These are phyloP conservation scores for Camptophora hylomeconis DNA, from an alignment of 2,329 filamentous ascomycete species.

Conservation along the genomic window DNA sequence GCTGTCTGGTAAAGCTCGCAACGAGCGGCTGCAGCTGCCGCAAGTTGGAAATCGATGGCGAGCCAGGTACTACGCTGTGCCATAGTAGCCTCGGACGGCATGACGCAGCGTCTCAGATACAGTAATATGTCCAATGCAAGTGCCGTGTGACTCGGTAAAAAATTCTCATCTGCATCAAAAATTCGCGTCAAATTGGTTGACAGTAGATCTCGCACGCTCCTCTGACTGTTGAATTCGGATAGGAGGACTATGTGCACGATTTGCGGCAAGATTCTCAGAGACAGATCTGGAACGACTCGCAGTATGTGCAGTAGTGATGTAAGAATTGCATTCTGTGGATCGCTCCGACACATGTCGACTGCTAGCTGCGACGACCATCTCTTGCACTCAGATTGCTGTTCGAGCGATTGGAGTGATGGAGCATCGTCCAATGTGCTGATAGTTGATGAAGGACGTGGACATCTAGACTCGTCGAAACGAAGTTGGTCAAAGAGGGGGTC, in stretches of 20 bases:
- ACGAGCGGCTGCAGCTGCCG: constrained; percentile 56
- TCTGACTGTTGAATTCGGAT: constrained; percentile 45
- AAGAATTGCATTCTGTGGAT: too few species aligned
- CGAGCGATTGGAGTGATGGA: too few species aligned
- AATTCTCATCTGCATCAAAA: constrained; percentile 19
- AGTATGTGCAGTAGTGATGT: too few species aligned
- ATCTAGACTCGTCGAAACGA: constrained; percentile 1
- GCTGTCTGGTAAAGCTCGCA: constrained; percentile 71
- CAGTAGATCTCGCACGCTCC: constrained; percentile 52
- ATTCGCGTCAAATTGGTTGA: constrained; percentile 47
- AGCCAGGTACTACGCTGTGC: constrained; percentile 75
- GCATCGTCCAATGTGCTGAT: too few species aligned
- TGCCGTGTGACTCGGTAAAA: constrained; percentile 45
- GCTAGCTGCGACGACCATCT: too few species aligned
- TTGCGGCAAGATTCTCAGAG: constrained; percentile 65
- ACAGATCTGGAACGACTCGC: constrained; percentile 60
- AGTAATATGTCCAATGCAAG: constrained; percentile 67
- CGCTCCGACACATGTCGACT: too few species aligned
- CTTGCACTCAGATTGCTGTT: too few species aligned
- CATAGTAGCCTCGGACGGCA: constrained; percentile 63
- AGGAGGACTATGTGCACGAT: constrained; percentile 71
- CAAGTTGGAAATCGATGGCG: constrained; percentile 60
- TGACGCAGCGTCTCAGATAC: constrained; percentile 71
- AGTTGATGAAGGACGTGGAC: not conserved
- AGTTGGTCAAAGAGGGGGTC: constrained; percentile 13